These are phyloP conservation scores for rapeseed (Brassica napus) DNA, from an alignment of 345 rosid genomes.

Conservation along the genomic window DNA sequence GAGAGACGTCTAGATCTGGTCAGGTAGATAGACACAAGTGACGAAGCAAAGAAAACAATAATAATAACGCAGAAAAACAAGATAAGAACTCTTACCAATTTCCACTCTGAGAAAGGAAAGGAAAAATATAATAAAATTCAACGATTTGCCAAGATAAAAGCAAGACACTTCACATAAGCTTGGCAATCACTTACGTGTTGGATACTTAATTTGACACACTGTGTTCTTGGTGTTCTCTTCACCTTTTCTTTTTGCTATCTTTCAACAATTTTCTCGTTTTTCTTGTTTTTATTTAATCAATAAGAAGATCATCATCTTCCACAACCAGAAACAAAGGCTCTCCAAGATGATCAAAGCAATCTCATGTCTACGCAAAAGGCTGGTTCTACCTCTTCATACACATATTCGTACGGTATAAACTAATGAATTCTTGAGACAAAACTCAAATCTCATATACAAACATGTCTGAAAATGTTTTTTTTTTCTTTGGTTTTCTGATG, in stretches of 20 bases:
- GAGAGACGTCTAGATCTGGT: conserved; percentile 29
- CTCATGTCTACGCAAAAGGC: conserved; percentile 28
- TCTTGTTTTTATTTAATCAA: not conserved
- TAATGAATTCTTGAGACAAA: not conserved
- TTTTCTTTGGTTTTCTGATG: not conserved
- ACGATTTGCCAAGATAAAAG: conserved; percentile 19
- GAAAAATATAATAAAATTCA: not conserved
- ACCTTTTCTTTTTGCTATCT: not conserved
- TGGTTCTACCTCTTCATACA: conserved; percentile 27
- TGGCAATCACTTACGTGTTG: conserved; percentile 30
- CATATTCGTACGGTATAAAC: conserved; percentile 35
- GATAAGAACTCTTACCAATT: conserved; percentile 29
- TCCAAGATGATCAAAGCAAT: not conserved
- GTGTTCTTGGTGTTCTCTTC: conserved; percentile 13
- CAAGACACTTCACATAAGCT: conserved; percentile 15
- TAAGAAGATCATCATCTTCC: not conserved
- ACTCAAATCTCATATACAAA: conserved; percentile 1
- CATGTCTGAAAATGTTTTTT: not conserved
- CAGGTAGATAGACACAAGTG: conserved; percentile 26
- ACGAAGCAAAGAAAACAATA: conserved; percentile 24
- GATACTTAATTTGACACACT: conserved; percentile 23
- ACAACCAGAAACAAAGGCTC: no score
- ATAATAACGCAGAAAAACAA: not conserved
- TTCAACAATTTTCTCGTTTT: not conserved
- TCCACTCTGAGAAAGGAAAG: conserved; percentile 1